phyloP scores from a whole-genome alignment of 2,329 filamentous ascomycete genomes.

The Venturiaceae sp. region DNA sequence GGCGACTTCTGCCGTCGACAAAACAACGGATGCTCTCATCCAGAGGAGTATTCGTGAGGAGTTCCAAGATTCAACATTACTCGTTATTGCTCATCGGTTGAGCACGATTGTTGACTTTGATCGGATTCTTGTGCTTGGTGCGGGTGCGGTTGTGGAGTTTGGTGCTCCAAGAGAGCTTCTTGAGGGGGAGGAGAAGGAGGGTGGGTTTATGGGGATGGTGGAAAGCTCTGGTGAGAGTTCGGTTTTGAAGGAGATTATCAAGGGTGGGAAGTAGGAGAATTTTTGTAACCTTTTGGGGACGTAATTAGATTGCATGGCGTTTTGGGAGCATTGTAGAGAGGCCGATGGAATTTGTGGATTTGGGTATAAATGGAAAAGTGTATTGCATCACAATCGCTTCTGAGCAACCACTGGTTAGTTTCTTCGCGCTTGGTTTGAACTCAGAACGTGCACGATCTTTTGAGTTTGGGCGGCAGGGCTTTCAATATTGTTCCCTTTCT shows the following conservation, averaged over 20 bases:
- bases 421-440: too few species aligned
- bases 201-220: constrained; percentile 51
- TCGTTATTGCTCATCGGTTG: constrained; percentile 11
- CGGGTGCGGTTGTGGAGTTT: constrained; percentile 40
- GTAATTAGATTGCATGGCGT: background rate
- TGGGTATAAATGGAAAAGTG: too few species aligned
- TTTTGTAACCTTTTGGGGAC: background rate
- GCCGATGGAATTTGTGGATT: too few species aligned
- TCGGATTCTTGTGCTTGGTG: constrained; percentile 9
- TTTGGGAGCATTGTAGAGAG: background rate
- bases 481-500: too few species aligned
- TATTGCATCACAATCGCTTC: too few species aligned
- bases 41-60: constrained; percentile 59
- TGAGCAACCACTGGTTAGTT: too few species aligned
- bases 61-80: constrained; percentile 9
- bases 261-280: background rate
- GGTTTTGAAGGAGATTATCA: constrained; percentile 20
- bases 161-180: constrained; percentile 55
- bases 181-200: constrained; percentile 31
- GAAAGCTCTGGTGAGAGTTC: constrained; percentile 27
- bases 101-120: constrained; percentile 12
- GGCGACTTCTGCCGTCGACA: constrained; percentile 70
- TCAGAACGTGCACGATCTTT: too few species aligned
- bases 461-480: too few species aligned
- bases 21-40: constrained; percentile 65